Conservation (phyloP, 2,329 filamentous ascomycete genomes). For the Rhinocladiella mackenziei region DNA sequence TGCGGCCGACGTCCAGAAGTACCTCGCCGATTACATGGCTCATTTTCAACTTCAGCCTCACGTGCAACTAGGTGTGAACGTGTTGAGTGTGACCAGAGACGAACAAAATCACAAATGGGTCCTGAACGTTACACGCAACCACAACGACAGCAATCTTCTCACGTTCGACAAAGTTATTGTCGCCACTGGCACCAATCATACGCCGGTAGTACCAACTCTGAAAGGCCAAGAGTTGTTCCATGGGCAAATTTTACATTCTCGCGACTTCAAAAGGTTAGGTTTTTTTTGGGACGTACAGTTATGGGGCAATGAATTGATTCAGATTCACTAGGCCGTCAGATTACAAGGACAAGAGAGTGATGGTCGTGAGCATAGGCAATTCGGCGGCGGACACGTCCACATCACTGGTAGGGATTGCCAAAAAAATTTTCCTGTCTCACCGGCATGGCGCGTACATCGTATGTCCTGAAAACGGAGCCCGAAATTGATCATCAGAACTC, state of each 20-base stretch:
- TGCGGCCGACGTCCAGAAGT: constrained; percentile 19
- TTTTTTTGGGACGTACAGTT: background rate
- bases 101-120: constrained; percentile 20
- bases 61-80: constrained; percentile 12
- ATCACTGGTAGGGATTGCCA: constrained; percentile 24
- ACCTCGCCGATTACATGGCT: constrained; percentile 19
- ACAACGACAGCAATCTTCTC: background rate
- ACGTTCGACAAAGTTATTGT: constrained; percentile 37
- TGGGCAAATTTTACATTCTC: constrained; percentile 28
- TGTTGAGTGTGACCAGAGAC: constrained; percentile 15
- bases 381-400: constrained; percentile 30
- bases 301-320: background rate
- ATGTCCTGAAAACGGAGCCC: constrained; percentile 1
- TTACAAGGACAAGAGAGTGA: constrained; percentile 25
- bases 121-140: constrained; percentile 5
- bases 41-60: constrained; percentile 22
- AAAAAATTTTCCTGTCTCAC: constrained; percentile 28
- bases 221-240: constrained; percentile 26
- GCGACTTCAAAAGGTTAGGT: constrained; percentile 25
- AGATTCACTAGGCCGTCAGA: constrained; percentile 11
- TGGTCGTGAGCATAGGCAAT: constrained; percentile 24
- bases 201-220: constrained; percentile 26
- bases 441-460: constrained; percentile 26
- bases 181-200: constrained; percentile 31
- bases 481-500: constrained; percentile 12